phyloP scores from a whole-genome alignment of 768 basidiomycete genomes.

The Termitomyces eurrhizus region DNA sequence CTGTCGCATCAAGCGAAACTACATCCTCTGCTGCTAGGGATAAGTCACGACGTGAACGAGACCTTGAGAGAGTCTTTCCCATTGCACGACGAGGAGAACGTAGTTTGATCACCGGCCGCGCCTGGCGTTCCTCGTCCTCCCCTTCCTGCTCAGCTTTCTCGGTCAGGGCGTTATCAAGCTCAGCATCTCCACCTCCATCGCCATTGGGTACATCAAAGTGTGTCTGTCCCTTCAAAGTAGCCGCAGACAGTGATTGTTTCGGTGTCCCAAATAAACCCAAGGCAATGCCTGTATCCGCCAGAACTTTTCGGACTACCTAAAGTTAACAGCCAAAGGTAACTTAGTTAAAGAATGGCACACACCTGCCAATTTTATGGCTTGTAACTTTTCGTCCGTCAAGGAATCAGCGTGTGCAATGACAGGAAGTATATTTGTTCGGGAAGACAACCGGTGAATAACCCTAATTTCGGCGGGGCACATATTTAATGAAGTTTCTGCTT shows the following conservation, averaged over 20 bases:
- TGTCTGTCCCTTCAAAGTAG: slow-evolving; percentile 31
- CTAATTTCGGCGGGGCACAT: slow-evolving; percentile 79
- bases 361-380: slow-evolving; percentile 63
- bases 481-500: slow-evolving; percentile 46
- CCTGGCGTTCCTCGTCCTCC: slow-evolving; percentile 48
- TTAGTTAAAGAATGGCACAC: slow-evolving; percentile 16
- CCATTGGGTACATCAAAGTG: slow-evolving; percentile 30
- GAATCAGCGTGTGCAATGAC: slow-evolving; percentile 80
- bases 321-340: slow-evolving; percentile 3
- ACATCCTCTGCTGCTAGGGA: slow-evolving; percentile 57
- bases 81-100: slow-evolving; percentile 45
- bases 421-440: slow-evolving; percentile 76
- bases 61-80: slow-evolving; percentile 49
- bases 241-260: slow-evolving; percentile 21
- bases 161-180: slow-evolving; percentile 21
- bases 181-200: slow-evolving; percentile 19
- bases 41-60: slow-evolving; percentile 70
- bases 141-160: slow-evolving; percentile 38
- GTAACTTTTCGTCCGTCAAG: slow-evolving; percentile 73
- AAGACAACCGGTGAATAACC: slow-evolving; percentile 71
- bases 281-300: slow-evolving; percentile 62
- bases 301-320: slow-evolving; percentile 52
- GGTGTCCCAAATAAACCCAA: slow-evolving; percentile 71
- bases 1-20: slow-evolving; percentile 50
- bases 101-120: slow-evolving; percentile 77